A percentile compares a stretch with the other conserved stretches of the same genome.
These are phyloP conservation scores for Solanum piurae DNA, from an alignment of 257 asterid species.

Conservation along the genomic window DNA sequence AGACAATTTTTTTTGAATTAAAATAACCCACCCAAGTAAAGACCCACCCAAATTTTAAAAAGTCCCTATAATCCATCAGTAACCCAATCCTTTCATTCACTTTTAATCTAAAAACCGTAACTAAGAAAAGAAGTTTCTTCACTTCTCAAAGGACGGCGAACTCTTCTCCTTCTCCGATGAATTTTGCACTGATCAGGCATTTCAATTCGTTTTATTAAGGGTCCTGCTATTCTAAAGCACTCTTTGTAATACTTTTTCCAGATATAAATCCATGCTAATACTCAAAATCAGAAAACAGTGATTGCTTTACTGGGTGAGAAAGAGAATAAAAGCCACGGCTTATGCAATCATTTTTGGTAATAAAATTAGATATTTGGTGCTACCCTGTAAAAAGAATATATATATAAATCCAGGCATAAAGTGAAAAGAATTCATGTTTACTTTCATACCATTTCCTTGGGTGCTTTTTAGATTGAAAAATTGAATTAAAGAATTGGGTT, in stretches of 20 bases:
- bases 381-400: neutral
- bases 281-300: neutral
- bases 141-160: no score
- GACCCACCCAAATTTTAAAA: no score
- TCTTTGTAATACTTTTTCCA: constrained; percentile 6
- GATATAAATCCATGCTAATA: constrained; percentile 27
- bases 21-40: no score
- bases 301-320: neutral
- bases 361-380: neutral
- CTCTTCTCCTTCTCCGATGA: no score
- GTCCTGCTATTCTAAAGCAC: neutral
- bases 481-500: no score
- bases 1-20: no score
- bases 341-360: neutral
- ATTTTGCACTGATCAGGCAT: neutral
- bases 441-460: neutral
- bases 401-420: neutral
- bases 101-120: no score
- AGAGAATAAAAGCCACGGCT: neutral
- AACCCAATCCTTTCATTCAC: no score
- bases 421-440: neutral
- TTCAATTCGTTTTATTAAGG: neutral
- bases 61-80: no score
- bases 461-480: no score
- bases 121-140: no score